Evolutionary conservation across 2,329 filamentous ascomycete species (phyloP).

Genomic region (Fusarium anthophilum): DNA sequence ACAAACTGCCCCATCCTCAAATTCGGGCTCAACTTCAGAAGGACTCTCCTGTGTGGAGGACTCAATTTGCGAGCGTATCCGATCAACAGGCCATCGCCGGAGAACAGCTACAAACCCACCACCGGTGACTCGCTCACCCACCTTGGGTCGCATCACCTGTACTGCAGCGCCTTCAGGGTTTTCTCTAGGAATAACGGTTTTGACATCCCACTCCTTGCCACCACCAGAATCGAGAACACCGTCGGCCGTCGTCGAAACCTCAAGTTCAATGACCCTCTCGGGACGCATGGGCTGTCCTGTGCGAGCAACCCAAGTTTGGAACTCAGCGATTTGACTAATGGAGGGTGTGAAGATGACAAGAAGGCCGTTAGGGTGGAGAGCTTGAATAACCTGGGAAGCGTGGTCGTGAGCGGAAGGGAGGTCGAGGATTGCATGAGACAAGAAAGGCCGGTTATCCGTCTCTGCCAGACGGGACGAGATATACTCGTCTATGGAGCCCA

Average conservation of each 20-base stretch:
- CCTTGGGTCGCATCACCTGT: conserved; percentile 54
- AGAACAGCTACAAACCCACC: conserved; percentile 54
- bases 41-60: conserved; percentile 2
- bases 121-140: conserved; percentile 51
- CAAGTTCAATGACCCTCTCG: conserved; percentile 69
- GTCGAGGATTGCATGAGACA: conserved; percentile 78
- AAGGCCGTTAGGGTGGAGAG: conserved; percentile 70
- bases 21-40: not conserved
- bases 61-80: conserved; percentile 9
- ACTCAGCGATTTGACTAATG: conserved; percentile 79
- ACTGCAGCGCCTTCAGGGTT: conserved; percentile 40
- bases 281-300: conserved; percentile 63
- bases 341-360: conserved; percentile 79
- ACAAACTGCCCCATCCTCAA: not conserved
- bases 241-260: conserved; percentile 50
- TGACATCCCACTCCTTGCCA: conserved; percentile 72
- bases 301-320: conserved; percentile 58
- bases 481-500: conserved; percentile 72
- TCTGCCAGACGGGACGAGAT: conserved; percentile 60
- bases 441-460: conserved; percentile 64
- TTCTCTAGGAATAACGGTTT: conserved; percentile 52
- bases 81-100: conserved; percentile 44
- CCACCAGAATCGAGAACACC: conserved; percentile 58
- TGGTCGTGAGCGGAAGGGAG: conserved; percentile 69
- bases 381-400: conserved; percentile 58